phyloP scores from a whole-genome alignment of 140 eudicot species.

The Ambrosia hybrid region DNA sequence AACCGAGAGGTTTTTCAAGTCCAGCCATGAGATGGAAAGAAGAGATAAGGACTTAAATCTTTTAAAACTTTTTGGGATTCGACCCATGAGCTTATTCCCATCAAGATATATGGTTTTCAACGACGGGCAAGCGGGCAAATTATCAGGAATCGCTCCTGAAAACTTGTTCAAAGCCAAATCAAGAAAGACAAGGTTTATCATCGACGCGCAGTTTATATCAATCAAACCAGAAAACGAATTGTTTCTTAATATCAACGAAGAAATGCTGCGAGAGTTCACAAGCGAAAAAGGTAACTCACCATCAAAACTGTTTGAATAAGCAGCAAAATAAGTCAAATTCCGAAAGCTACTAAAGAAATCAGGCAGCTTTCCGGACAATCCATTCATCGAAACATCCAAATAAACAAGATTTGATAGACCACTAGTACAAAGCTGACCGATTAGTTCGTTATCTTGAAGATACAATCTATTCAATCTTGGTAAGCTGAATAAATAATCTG shows the following conservation, averaged over 20 bases:
- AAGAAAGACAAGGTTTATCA: conserved; percentile 50
- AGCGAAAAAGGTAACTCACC: conserved; percentile 56
- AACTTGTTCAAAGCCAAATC: conserved; percentile 49
- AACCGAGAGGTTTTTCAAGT: conserved; percentile 43
- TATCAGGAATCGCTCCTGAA: conserved; percentile 43
- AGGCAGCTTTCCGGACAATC: conserved; percentile 53
- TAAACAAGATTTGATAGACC: conserved; percentile 45
- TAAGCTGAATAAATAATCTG: conserved; percentile 50
- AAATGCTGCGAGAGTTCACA: conserved; percentile 43
- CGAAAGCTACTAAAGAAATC: conserved; percentile 46
- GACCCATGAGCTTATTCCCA: conserved; percentile 47
- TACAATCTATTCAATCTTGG: conserved; percentile 31
- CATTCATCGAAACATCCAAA: conserved; percentile 54
- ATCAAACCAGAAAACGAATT: conserved; percentile 51
- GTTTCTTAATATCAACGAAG: conserved; percentile 45
- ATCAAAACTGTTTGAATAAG: conserved; percentile 50
- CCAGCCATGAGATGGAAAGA: conserved; percentile 50
- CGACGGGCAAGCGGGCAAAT: conserved; percentile 40
- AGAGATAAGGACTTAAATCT: conserved; percentile 40
- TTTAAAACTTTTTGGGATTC: conserved; percentile 57
- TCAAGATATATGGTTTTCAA: conserved; percentile 49
- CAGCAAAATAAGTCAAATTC: conserved; percentile 43
- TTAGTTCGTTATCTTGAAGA: conserved; percentile 45
- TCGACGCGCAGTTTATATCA: conserved; percentile 47
- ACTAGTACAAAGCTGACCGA: conserved; percentile 44